Percentiles rank a stretch among this genome's conserved stretches.
Conservation (phyloP, 2,329 filamentous ascomycete genomes). For the Truncatella angustata region DNA sequence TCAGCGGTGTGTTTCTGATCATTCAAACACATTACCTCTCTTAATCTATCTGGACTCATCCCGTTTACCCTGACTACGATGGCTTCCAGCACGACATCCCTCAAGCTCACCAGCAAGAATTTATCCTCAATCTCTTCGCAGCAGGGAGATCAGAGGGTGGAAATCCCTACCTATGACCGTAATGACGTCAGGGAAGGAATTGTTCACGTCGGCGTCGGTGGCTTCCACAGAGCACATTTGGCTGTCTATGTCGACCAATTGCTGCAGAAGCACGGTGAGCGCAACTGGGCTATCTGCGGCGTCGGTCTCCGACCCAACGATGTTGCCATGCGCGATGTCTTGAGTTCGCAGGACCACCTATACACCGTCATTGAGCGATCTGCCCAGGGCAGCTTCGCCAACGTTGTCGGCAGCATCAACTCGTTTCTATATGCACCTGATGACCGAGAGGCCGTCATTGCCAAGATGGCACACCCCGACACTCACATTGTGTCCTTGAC, state of each 20-base stretch:
- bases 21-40: not conserved
- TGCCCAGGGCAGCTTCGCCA: constrained; percentile 44
- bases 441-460: constrained; percentile 48
- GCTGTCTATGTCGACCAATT: constrained; percentile 50
- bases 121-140: constrained; percentile 30
- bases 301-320: constrained; percentile 51
- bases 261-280: constrained; percentile 42
- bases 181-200: constrained; percentile 49
- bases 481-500: constrained; percentile 54
- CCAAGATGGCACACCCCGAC: constrained; percentile 54
- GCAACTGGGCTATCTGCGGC: constrained; percentile 50
- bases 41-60: not conserved
- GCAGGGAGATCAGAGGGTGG: constrained; percentile 19
- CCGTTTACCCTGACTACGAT: not conserved
- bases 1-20: not conserved
- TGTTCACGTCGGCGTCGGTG: constrained; percentile 52
- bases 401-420: constrained; percentile 51
- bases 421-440: constrained; percentile 52
- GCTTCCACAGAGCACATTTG: constrained; percentile 53
- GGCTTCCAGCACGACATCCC: constrained; percentile 13
- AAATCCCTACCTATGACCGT: constrained; percentile 43
- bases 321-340: constrained; percentile 47
- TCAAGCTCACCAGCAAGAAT: constrained; percentile 39
- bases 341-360: constrained; percentile 46
- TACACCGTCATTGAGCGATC: constrained; percentile 56